Conservation (phyloP, 148 eudicot genomes). For the Limonium bicolor region DNA sequence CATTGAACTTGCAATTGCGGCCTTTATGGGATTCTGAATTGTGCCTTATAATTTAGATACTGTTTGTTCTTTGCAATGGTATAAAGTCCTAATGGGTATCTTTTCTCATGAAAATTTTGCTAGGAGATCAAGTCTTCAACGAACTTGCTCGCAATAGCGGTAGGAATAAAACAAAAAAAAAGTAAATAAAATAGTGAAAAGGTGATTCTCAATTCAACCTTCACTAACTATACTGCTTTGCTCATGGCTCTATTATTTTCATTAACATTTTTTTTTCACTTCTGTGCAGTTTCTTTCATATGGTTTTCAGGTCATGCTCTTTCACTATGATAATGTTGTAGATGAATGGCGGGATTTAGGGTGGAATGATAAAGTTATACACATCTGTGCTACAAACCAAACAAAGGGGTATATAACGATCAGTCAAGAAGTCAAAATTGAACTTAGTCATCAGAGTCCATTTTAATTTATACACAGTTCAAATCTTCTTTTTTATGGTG, state of each 20-base stretch:
- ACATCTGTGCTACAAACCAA: constrained; percentile 45
- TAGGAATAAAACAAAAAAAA: too few relatives aligned
- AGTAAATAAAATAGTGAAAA: too few relatives aligned
- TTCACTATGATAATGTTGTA: constrained; percentile 55
- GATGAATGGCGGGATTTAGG: constrained; percentile 48
- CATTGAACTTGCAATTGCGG: constrained; percentile 60
- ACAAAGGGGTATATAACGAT: constrained; percentile 40
- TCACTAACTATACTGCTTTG: too few relatives aligned
- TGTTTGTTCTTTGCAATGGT: too few relatives aligned
- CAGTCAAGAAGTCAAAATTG: background rate
- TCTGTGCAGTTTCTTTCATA: constrained; percentile 28
- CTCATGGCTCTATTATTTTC: too few relatives aligned
- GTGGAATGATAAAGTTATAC: constrained; percentile 42
- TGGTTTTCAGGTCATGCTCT: constrained; percentile 50
- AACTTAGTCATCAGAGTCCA: background rate
- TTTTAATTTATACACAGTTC: background rate
- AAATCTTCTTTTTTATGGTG: background rate
- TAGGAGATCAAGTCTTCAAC: too few relatives aligned
- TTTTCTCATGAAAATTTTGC: too few relatives aligned
- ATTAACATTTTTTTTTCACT: constrained; percentile 6
- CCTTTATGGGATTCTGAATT: constrained; percentile 52
- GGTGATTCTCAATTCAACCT: too few relatives aligned
- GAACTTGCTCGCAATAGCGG: too few relatives aligned
- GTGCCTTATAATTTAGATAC: too few relatives aligned
- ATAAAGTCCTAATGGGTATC: too few relatives aligned